Percentiles rank a stretch among this genome's conserved stretches.
Conservation (phyloP, 441 rosid species). For the Biscutella laevigata region DNA sequence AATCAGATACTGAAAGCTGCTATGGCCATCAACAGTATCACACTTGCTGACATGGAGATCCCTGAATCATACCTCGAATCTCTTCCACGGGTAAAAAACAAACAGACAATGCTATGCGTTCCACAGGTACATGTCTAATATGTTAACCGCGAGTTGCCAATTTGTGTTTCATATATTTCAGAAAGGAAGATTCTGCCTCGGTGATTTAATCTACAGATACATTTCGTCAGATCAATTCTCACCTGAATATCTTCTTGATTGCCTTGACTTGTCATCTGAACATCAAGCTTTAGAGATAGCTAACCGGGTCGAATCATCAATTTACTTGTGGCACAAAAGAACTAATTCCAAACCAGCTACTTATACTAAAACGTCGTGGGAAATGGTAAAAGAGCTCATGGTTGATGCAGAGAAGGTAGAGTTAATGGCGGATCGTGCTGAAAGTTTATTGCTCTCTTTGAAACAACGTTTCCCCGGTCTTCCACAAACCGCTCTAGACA, state of each 20-base stretch:
- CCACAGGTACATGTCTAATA: no score
- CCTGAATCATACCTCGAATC: slow-evolving; percentile 76
- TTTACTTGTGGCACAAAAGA: slow-evolving; percentile 65
- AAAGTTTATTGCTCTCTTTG: slow-evolving; percentile 70
- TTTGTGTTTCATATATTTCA: slow-evolving; percentile 30
- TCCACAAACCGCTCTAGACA: slow-evolving; percentile 88
- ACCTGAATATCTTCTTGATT: slow-evolving; percentile 82
- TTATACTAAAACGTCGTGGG: slow-evolving; percentile 85
- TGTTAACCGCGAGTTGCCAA: no score
- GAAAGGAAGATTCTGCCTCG: slow-evolving; percentile 85
- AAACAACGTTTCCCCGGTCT: slow-evolving; percentile 89
- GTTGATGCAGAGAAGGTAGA: slow-evolving; percentile 75
- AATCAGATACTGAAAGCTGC: slow-evolving; percentile 95
- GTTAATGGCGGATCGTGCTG: slow-evolving; percentile 77
- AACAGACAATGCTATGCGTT: no score
- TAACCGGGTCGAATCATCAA: slow-evolving; percentile 75
- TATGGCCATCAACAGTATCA: slow-evolving; percentile 82
- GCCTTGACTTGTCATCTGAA: slow-evolving; percentile 88
- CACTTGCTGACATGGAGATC: slow-evolving; percentile 82
- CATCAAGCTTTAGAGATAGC: slow-evolving; percentile 93
- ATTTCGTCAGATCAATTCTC: slow-evolving; percentile 78
- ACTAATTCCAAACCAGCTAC: slow-evolving; percentile 42
- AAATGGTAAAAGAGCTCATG: slow-evolving; percentile 79
- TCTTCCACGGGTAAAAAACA: slow-evolving; percentile 78
- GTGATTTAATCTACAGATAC: slow-evolving; percentile 75